Evolutionary conservation across 1,284 basidiomycete species (phyloP).

Genomic region (Papiliotrema terrestris): DNA sequence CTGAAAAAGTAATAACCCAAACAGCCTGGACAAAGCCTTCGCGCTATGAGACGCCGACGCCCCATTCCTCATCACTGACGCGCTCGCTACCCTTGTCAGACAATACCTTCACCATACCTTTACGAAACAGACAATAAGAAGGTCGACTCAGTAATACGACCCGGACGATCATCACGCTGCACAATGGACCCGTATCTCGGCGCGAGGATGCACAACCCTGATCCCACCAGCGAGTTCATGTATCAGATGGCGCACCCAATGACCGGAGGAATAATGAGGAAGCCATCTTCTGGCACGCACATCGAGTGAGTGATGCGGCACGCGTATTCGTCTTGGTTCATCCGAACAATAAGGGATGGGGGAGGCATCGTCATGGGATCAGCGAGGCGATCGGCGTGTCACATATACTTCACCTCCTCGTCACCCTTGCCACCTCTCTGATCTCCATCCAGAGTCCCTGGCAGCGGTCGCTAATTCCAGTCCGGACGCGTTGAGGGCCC

Average conservation of each 20-base stretch:
- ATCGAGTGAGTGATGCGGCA: conserved; percentile 3
- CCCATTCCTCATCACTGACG: too few relatives aligned
- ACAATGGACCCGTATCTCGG: neutral
- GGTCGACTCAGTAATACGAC: neutral
- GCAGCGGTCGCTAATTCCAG: conserved; percentile 3
- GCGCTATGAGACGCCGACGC: too few relatives aligned
- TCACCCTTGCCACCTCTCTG: neutral
- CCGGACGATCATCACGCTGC: too few relatives aligned
- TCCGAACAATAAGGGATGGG: neutral
- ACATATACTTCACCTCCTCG: neutral
- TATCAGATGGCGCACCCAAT: conserved; percentile 18
- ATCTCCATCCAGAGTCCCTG: neutral
- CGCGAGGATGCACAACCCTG: conserved; percentile 18
- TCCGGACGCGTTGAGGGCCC: conserved; percentile 19
- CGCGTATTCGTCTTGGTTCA: neutral
- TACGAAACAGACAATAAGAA: too few relatives aligned
- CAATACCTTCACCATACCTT: too few relatives aligned
- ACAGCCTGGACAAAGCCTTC: neutral
- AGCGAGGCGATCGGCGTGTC: neutral
- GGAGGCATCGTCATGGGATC: neutral
- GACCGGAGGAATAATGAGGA: neutral
- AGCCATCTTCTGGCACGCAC: neutral
- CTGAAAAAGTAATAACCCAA: neutral
- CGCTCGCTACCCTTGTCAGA: too few relatives aligned
- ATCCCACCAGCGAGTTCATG: conserved; percentile 31